Percentiles rank a stretch among this genome's conserved stretches.
Evolutionary conservation across 2,329 filamentous ascomycete genomes (phyloP).

Genomic region (Zasmidium cellare): DNA sequence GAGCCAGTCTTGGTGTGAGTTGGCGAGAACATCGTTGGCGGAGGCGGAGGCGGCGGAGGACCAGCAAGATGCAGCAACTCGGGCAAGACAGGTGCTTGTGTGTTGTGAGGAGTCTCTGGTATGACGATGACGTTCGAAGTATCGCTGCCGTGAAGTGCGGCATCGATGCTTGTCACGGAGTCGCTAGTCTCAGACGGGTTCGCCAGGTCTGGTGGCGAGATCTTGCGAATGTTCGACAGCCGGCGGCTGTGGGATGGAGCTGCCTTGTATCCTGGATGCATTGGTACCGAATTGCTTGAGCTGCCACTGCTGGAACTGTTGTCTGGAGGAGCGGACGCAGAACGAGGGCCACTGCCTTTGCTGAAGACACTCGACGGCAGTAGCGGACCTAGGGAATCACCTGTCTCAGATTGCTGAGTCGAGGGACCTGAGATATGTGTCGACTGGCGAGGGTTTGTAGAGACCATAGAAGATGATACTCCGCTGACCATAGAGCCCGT

Average conservation of each 20-base stretch:
- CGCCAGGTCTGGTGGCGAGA: constrained; percentile 41
- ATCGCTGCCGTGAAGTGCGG: constrained; percentile 48
- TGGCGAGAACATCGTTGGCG: constrained; percentile 39
- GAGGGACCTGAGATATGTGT: constrained; percentile 23
- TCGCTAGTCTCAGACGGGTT: constrained; percentile 24
- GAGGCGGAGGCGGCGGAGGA: constrained; percentile 47
- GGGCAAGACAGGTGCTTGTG: constrained; percentile 43
- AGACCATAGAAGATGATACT: neutral
- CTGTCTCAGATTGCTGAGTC: constrained; percentile 35
- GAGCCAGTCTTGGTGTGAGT: constrained; percentile 22
- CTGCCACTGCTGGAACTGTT: constrained; percentile 22
- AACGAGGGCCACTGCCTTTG: constrained; percentile 39
- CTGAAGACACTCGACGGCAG: constrained; percentile 51
- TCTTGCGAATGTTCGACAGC: constrained; percentile 45
- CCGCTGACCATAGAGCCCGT: constrained; percentile 30
- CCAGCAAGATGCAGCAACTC: constrained; percentile 62
- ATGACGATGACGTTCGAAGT: constrained; percentile 45
- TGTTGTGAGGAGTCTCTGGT: constrained; percentile 24
- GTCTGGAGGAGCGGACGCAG: constrained; percentile 51
- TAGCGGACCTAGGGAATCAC: constrained; percentile 47
- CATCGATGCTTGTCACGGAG: constrained; percentile 49
- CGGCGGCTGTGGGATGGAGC: constrained; percentile 33
- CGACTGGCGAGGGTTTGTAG: constrained; percentile 4
- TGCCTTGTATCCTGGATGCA: constrained; percentile 37
- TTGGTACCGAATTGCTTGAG: constrained; percentile 17